Conservation (phyloP, 2,329 filamentous ascomycete genomes). For the Microsporum ferrugineum region DNA sequence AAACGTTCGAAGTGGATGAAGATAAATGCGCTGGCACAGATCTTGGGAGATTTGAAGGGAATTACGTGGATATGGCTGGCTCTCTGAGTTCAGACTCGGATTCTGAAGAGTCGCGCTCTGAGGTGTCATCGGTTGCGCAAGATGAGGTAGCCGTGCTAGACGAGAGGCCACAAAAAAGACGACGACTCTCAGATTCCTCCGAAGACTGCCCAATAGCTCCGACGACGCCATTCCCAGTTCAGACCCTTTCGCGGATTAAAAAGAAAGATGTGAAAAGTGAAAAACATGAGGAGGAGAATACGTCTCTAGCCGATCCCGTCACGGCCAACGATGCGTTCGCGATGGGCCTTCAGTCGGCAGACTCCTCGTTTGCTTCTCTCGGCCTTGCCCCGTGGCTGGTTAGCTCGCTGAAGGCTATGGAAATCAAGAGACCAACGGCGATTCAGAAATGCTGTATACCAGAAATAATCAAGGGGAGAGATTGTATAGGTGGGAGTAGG, state of each 20-base stretch:
- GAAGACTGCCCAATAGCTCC: conserved; percentile 23
- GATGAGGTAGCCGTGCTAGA: conserved; percentile 9
- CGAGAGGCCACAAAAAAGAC: conserved; percentile 28
- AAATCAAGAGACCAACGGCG: conserved; percentile 76
- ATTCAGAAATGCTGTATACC: conserved; percentile 93
- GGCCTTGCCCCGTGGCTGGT: conserved; percentile 78
- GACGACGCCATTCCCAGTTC: conserved; percentile 22
- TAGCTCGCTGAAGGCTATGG: conserved; percentile 61
- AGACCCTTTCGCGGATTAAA: conserved; percentile 32
- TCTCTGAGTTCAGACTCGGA: background rate
- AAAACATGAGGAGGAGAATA: conserved; percentile 15
- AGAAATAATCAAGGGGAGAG: conserved; percentile 76
- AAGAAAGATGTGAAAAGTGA: conserved; percentile 22
- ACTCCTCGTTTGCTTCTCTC: conserved; percentile 54
- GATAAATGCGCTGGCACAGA: background rate
- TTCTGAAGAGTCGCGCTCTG: background rate
- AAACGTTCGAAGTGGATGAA: background rate
- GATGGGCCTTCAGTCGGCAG: conserved; percentile 34
- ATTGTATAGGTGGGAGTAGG: conserved; percentile 88
- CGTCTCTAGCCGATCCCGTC: conserved; percentile 23
- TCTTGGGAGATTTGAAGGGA: background rate
- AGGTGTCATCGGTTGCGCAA: background rate
- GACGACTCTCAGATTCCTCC: conserved; percentile 29
- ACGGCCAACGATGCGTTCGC: conserved; percentile 30
- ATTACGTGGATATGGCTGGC: background rate